phyloP scores from a whole-genome alignment of 768 basidiomycete genomes.

The Serendipita sp. region DNA sequence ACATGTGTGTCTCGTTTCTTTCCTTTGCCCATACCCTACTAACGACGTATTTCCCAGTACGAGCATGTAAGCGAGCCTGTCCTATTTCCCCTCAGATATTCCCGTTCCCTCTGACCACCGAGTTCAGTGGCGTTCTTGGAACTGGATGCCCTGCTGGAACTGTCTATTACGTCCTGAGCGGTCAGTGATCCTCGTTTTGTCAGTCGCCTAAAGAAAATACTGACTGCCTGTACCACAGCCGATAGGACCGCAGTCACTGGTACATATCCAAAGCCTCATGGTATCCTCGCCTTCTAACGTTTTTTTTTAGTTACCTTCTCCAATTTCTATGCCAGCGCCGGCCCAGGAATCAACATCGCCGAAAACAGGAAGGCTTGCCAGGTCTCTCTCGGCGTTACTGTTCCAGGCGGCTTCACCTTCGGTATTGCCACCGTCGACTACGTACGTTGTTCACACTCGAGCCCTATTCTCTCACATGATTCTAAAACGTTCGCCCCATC shows the following conservation, averaged over 20 bases:
- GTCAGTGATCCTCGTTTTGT: neutral
- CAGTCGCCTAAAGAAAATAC: too few species aligned
- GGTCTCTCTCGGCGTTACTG: neutral
- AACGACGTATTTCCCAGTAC: neutral
- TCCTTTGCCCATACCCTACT: neutral
- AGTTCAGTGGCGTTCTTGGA: neutral
- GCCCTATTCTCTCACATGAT: neutral
- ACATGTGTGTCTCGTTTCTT: neutral
- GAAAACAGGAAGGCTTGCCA: neutral
- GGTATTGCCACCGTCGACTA: constrained; percentile 5
- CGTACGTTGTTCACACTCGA: neutral
- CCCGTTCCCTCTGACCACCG: neutral
- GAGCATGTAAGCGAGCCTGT: constrained; percentile 1
- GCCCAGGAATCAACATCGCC: neutral
- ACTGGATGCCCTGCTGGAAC: neutral
- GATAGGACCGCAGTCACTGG: neutral
- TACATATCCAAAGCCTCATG: neutral
- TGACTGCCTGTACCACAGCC: neutral
- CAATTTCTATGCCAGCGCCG: neutral
- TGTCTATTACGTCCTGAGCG: neutral
- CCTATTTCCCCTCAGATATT: neutral
- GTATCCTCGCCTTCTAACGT: neutral
- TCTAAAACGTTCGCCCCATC: neutral
- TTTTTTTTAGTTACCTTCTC: neutral
- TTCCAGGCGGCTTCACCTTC: neutral